phyloP scores from a whole-genome alignment of 1,284 basidiomycete genomes.

The Boletellus sp. region DNA sequence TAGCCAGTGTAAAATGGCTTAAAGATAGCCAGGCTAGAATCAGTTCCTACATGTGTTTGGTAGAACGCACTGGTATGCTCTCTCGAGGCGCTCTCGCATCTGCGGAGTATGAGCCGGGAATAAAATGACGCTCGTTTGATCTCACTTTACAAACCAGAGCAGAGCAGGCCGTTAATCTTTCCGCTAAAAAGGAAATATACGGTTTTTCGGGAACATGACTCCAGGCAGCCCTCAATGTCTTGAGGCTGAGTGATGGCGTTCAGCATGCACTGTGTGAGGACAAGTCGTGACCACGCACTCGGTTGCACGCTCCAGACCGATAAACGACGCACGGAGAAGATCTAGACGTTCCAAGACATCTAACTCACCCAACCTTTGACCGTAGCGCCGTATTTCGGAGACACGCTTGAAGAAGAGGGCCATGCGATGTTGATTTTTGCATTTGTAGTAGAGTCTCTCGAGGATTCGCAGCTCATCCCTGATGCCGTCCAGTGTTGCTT shows the following conservation, averaged over 20 bases:
- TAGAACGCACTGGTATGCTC: constrained; percentile 47
- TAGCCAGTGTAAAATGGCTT: constrained; percentile 58
- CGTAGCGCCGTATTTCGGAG: constrained; percentile 56
- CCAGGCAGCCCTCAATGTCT: constrained; percentile 57
- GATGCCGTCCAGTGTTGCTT: constrained; percentile 41
- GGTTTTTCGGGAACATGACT: constrained; percentile 46
- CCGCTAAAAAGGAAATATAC: constrained; percentile 34
- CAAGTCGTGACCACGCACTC: constrained; percentile 40
- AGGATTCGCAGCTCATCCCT: constrained; percentile 57
- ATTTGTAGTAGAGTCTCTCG: constrained; percentile 72
- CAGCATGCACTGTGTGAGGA: background rate
- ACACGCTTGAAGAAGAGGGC: constrained; percentile 71
- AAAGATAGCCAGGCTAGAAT: background rate
- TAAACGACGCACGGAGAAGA: constrained; percentile 55
- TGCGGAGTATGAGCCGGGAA: constrained; percentile 26
- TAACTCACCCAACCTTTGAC: constrained; percentile 44
- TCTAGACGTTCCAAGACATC: constrained; percentile 44
- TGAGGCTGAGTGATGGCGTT: constrained; percentile 36
- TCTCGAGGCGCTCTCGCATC: constrained; percentile 47
- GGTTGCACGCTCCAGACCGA: constrained; percentile 38
- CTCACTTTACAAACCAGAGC: constrained; percentile 47
- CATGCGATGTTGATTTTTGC: constrained; percentile 72
- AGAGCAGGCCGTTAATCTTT: constrained; percentile 35
- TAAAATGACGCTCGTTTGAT: background rate
- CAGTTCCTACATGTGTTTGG: background rate